These are phyloP conservation scores for Lactarius hatsudake DNA, from an alignment of 768 basidiomycete species.

Conservation along the genomic window DNA sequence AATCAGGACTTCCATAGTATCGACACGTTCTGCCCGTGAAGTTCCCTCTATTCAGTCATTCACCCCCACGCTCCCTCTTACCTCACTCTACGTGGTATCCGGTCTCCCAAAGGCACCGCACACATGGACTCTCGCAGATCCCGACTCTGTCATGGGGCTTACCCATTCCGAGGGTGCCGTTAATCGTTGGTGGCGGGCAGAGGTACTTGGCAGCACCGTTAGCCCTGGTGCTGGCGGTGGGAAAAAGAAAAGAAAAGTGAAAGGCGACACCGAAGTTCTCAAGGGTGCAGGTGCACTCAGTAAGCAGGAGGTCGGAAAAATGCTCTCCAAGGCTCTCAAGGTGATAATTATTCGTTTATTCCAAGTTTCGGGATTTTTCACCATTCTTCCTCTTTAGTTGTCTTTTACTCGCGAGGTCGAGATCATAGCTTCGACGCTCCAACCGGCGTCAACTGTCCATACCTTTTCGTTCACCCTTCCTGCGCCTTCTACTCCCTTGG, in stretches of 20 bases:
- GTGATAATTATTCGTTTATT: conserved; percentile 38
- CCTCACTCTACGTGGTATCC: conserved; percentile 83
- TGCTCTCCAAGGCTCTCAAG: conserved; percentile 90
- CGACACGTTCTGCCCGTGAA: conserved; percentile 64
- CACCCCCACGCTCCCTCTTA: conserved; percentile 68
- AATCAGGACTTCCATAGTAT: conserved; percentile 72
- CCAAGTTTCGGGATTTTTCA: not conserved
- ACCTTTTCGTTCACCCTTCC: conserved; percentile 87
- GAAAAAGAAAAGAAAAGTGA: conserved; percentile 62
- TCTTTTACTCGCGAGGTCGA: conserved; percentile 92
- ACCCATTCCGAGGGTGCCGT: conserved; percentile 85
- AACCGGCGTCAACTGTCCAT: conserved; percentile 90
- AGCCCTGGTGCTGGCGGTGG: conserved; percentile 81
- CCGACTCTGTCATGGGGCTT: conserved; percentile 75
- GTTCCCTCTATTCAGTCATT: conserved; percentile 58
- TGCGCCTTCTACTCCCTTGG: conserved; percentile 70
- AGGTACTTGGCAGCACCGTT: conserved; percentile 85
- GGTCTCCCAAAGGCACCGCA: conserved; percentile 87
- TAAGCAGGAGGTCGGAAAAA: conserved; percentile 86
- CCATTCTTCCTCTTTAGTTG: conserved; percentile 46
- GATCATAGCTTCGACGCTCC: conserved; percentile 90
- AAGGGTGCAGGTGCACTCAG: conserved; percentile 79
- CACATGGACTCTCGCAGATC: conserved; percentile 87
- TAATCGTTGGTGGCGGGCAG: conserved; percentile 86
- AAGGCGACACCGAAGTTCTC: conserved; percentile 56